Evolutionary conservation across 2,329 filamentous ascomycete species (phyloP), one percentile per base, ranked within the genome.

Genomic region (Elsinoe australis): DNA sequence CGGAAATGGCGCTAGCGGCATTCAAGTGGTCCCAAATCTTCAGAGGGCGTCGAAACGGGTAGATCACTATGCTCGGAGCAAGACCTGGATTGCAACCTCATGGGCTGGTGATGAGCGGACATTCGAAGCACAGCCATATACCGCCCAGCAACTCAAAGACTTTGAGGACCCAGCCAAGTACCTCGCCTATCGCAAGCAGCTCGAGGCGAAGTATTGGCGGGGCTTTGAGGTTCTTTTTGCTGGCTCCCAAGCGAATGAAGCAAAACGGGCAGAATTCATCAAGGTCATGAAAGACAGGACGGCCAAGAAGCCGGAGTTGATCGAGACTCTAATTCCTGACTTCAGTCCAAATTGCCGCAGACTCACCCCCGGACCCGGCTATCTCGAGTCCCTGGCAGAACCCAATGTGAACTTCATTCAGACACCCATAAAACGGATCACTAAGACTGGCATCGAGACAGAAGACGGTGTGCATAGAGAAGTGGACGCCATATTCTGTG

Each of bases 41-140:
- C 75, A 78, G 49, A 67, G 68, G 21, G 57, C 55, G 48, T 62
- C 59, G 1, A 55, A 52, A 12, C 73, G 69, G 1, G 65, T 85
- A 0, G 78, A 84, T 53, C 78, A 83, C 60, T 85, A 83, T 53
- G 78, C 74, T 1, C 69, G 82, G 7, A 80, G 75, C 55, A 74
- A 69, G 24, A 85, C 82, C 0, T 86, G 82, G 82, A 78, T 85
- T 21, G 78, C 81, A 0, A 71, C 76, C 1, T 76, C 78, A 0
- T 82, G 79, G 62, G 66, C 75, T 51, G 65, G 75, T 55, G 33
- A 54, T 22, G 60, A 67, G 39, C 72, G 78, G 24, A 74, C 72
- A 22, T 66, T 76, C 0, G 74, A 73, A 26, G 71, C 80, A 0
- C 79, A 81, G 36, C 68, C 69, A 0, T 78, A 76, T 54, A 62